Evolutionary conservation across 805 yeast genomes (phyloP).

Genomic region (Starmera caribaea): DNA sequence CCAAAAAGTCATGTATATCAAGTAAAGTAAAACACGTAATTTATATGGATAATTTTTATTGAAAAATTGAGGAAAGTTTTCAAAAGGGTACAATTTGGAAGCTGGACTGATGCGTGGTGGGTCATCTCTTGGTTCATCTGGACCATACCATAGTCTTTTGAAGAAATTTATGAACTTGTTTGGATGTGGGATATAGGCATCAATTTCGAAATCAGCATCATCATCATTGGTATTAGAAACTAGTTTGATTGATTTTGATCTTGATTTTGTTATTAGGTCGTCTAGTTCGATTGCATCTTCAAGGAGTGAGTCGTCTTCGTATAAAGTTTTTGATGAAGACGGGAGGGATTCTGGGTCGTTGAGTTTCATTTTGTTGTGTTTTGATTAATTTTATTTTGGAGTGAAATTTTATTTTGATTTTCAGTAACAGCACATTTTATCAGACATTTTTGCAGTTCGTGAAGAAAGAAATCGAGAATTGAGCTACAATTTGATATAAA

Average conservation of each 20-base stretch:
- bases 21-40: conserved; percentile 22
- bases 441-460: too few species aligned
- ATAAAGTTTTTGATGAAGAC: not conserved
- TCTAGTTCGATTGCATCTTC: not conserved
- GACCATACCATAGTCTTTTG: conserved; percentile 46
- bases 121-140: conserved; percentile 34
- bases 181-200: not conserved
- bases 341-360: not conserved
- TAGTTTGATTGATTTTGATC: not conserved
- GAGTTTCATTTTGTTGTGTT: too few species aligned
- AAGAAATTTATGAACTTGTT: conserved; percentile 13
- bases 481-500: too few species aligned
- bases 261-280: not conserved
- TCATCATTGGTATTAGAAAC: too few species aligned
- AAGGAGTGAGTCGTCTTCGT: not conserved
- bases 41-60: conserved; percentile 19
- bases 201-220: not conserved
- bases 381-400: too few species aligned
- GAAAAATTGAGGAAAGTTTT: conserved; percentile 33
- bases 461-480: too few species aligned
- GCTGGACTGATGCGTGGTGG: conserved; percentile 30
- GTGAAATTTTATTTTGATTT: too few species aligned
- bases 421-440: too few species aligned
- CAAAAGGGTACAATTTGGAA: conserved; percentile 21
- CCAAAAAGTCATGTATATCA: conserved; percentile 39